phyloP scores from a whole-genome alignment of 2,329 filamentous ascomycete species.

The Sarocladium oryzae region DNA sequence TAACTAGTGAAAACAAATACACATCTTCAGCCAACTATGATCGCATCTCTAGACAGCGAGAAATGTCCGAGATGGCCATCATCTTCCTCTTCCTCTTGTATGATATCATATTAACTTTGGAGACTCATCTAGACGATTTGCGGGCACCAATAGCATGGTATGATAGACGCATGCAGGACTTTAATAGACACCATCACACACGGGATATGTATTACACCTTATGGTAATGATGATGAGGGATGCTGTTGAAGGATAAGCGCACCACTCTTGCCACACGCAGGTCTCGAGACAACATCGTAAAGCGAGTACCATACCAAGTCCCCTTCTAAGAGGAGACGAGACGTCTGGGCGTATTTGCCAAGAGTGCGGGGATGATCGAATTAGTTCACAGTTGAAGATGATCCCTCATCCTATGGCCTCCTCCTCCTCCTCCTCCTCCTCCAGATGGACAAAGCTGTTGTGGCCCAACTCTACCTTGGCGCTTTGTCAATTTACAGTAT shows the following conservation, averaged over 20 bases:
- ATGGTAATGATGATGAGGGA: neutral
- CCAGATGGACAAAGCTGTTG: neutral
- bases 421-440: too few relatives aligned
- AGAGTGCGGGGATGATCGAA: too few relatives aligned
- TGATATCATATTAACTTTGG: neutral
- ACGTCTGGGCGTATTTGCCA: neutral
- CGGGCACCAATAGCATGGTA: conserved; percentile 3
- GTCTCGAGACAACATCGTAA: neutral
- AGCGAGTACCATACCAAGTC: neutral
- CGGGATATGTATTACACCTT: too few relatives aligned
- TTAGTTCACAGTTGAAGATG: neutral
- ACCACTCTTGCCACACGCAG: neutral
- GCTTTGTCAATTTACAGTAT: neutral
- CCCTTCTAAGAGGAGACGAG: neutral
- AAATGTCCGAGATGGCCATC: neutral
- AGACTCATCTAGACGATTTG: conserved; percentile 4
- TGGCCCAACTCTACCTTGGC: neutral
- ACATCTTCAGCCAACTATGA: neutral
- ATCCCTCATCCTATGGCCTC: neutral
- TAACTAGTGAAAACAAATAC: neutral
- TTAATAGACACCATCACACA: neutral
- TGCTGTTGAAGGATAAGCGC: neutral
- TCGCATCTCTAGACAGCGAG: neutral
- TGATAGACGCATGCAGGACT: neutral
- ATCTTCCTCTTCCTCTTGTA: neutral